Base-by-base conservation (phyloP, 371 early-diverging fungal genomes). In the Rhizopus stolonifer region DNA sequence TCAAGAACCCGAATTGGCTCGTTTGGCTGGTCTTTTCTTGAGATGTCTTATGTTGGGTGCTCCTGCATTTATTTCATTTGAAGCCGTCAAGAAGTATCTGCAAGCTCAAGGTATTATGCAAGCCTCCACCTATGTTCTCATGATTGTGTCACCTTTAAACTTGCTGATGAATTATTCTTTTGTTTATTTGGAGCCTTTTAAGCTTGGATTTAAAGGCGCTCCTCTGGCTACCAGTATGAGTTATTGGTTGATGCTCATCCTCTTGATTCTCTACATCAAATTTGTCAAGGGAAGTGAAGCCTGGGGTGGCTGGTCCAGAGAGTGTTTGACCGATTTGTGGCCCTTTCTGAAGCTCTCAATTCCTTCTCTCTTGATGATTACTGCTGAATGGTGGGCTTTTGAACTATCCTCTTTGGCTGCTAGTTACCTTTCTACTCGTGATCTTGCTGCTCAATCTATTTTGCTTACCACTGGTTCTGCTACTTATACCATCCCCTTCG, bases 61-160 rank as follows among this genome's bases (percentile, higher is more conserved):
- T 4, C 82, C 88, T 24, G 88, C 93, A 0, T 84, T 77, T 65
- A 69, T 92, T 62, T 77, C 77, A 8, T 86, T 89, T 68, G 91
- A 93, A 54, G 88, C 89, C 52, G 56, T 87, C 33, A 89, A 88
- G 58, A 82, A 89, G 42, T 93, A 72, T 49, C 68, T 93, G 44
- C 91, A 92, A 60, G 88, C 90, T 0, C 95, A 94, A 74, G 90
- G 86, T 22, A 80, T 87, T 60, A 90, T 92, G 89, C 76, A 83
- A 33, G 91, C 92, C 0, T 73, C 79, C 15, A 85, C 91, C 26
- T 76, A 67, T 47, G 83, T 93, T 14, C 68, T 87, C 34, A 47
- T 84, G 40, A 68, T 88, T 26, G 84, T 81, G 3, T 59, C 86
- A 14, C 91, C 91, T 23, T 44, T 90, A 50, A 91, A 91, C 59